phyloP scores from a whole-genome alignment of 352 stramenopile species.

The Phytophthora citricola region DNA sequence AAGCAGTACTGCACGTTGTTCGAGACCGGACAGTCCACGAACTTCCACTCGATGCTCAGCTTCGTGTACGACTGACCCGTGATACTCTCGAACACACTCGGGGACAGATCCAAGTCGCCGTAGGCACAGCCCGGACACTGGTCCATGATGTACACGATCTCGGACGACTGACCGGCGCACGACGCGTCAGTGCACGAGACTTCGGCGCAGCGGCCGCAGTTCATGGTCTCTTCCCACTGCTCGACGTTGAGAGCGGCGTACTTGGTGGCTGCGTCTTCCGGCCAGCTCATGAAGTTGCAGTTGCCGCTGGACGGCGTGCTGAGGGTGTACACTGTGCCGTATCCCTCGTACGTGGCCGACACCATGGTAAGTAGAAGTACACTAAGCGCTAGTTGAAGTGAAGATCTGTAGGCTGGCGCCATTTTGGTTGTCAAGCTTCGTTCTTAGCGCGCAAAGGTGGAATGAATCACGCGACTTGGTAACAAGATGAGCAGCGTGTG shows the following conservation, averaged over 20 bases:
- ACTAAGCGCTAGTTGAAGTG: conserved; percentile 19
- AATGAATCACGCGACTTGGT: conserved; percentile 12
- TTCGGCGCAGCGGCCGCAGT: conserved; percentile 57
- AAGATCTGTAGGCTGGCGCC: conserved; percentile 7
- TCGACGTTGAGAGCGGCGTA: conserved; percentile 52
- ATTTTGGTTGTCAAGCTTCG: conserved; percentile 13
- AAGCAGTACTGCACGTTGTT: conserved; percentile 70
- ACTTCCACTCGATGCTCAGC: conserved; percentile 64
- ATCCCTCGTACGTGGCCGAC: conserved; percentile 17
- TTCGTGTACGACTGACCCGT: conserved; percentile 58
- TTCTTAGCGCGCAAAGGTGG: neutral
- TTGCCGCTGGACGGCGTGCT: conserved; percentile 41
- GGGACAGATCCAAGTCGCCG: conserved; percentile 66
- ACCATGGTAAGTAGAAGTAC: conserved; percentile 8
- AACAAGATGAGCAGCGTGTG: conserved; percentile 6
- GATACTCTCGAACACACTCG: conserved; percentile 64
- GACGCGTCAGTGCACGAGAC: conserved; percentile 58
- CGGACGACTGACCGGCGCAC: conserved; percentile 46
- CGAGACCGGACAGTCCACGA: conserved; percentile 65
- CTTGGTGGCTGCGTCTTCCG: conserved; percentile 34
- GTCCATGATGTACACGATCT: conserved; percentile 75
- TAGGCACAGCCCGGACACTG: conserved; percentile 60
- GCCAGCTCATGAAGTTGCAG: conserved; percentile 55
- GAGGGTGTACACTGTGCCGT: conserved; percentile 41
- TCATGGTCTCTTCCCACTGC: conserved; percentile 48